A percentile compares a stretch with the other conserved stretches of the same genome.
Conservation (phyloP, 2,329 filamentous ascomycete species). For the Calonectria ilicicola region DNA sequence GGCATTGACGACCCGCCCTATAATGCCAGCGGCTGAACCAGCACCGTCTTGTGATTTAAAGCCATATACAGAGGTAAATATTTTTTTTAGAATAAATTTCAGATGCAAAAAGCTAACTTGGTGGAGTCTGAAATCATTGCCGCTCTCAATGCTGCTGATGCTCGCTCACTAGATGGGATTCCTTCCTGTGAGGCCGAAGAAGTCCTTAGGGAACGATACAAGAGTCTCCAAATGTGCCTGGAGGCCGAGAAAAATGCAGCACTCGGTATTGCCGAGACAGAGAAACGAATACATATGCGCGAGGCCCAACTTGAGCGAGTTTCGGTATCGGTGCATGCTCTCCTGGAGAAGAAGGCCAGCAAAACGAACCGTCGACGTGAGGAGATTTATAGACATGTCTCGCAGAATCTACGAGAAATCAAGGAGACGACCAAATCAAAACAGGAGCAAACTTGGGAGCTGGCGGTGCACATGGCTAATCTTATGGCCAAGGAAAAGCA, state of each 20-base stretch:
- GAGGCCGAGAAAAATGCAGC: constrained; percentile 6
- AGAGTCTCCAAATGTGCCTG: constrained; percentile 27
- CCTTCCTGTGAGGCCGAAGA: constrained; percentile 24
- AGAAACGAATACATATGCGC: constrained; percentile 24
- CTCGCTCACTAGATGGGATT: constrained; percentile 38
- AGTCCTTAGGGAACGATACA: constrained; percentile 34
- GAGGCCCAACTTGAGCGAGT: constrained; percentile 28
- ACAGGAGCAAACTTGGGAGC: constrained; percentile 16
- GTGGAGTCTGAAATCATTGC: constrained; percentile 30
- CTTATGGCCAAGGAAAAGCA: constrained; percentile 21
- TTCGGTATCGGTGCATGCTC: constrained; percentile 1
- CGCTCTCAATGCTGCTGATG: constrained; percentile 34
- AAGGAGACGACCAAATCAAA: constrained; percentile 5
- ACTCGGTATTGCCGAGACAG: not conserved
- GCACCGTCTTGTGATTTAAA: constrained; percentile 2
- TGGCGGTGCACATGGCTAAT: constrained; percentile 6
- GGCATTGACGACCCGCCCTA: not conserved
- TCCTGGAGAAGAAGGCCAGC: constrained; percentile 15
- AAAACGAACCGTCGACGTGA: constrained; percentile 19
- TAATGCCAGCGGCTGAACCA: not conserved
- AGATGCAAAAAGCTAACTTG: not conserved
- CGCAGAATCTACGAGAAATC: constrained; percentile 39
- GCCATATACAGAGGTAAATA: constrained; percentile 35
- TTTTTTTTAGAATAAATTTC: too few species aligned
- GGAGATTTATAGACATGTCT: constrained; percentile 42